A percentile compares a stretch with the other conserved stretches of the same genome.
These are phyloP conservation scores for Meyerozyma athensensis DNA, from an alignment of 1,139 yeast genomes.

Conservation along the genomic window DNA sequence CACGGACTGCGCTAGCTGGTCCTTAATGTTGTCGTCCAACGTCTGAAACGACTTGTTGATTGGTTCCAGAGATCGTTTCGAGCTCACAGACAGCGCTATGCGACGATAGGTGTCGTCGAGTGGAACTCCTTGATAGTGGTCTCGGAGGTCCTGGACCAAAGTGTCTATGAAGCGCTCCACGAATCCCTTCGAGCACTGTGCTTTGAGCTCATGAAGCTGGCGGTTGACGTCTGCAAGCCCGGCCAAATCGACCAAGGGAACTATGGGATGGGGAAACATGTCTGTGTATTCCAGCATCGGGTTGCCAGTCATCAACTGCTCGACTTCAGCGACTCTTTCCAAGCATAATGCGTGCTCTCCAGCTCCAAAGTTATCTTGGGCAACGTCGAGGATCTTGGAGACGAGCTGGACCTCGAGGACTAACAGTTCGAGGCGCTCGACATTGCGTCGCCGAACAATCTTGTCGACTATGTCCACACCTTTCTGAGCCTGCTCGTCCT, in stretches of 20 bases:
- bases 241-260: slow-evolving; percentile 51
- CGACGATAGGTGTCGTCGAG: slow-evolving; percentile 50
- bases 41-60: slow-evolving; percentile 27
- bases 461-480: slow-evolving; percentile 52
- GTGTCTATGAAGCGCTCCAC: slow-evolving; percentile 51
- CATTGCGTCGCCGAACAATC: slow-evolving; percentile 53
- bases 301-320: slow-evolving; percentile 38
- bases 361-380: slow-evolving; percentile 43
- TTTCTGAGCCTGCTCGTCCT: slow-evolving; percentile 44
- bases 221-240: slow-evolving; percentile 56
- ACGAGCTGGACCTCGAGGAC: slow-evolving; percentile 59
- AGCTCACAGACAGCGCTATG: slow-evolving; percentile 26
- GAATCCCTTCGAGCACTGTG: slow-evolving; percentile 65
- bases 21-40: slow-evolving; percentile 32
- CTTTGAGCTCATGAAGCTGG: slow-evolving; percentile 44
- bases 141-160: slow-evolving; percentile 56
- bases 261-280: slow-evolving; percentile 46
- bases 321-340: slow-evolving; percentile 52
- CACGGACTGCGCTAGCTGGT: slow-evolving; percentile 41
- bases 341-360: slow-evolving; percentile 41
- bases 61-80: slow-evolving; percentile 15
- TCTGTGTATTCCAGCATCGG: not conserved
- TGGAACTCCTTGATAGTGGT: slow-evolving; percentile 49
- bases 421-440: slow-evolving; percentile 58
- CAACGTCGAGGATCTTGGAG: slow-evolving; percentile 45